Conservation (phyloP, 2,329 filamentous ascomycete species). For the Macrophomina tecta region DNA sequence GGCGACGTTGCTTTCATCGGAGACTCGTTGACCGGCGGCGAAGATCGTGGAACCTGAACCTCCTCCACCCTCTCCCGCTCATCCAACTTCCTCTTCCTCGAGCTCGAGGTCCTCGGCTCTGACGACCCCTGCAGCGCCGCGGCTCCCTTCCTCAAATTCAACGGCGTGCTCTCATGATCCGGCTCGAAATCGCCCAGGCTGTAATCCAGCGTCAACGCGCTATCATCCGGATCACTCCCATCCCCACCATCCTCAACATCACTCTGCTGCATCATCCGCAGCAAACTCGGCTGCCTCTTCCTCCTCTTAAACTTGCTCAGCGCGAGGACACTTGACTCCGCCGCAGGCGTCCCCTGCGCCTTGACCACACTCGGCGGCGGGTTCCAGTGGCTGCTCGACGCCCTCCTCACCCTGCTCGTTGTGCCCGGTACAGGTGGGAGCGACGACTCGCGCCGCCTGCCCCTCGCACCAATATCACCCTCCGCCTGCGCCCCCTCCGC, state of each 20-base stretch:
- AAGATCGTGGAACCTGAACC: slow-evolving; percentile 48
- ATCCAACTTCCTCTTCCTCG: slow-evolving; percentile 46
- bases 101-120: slow-evolving; percentile 38
- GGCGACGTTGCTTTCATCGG: background rate
- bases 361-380: slow-evolving; percentile 46
- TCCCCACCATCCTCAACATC: slow-evolving; percentile 52
- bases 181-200: slow-evolving; percentile 56
- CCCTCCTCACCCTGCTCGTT: slow-evolving; percentile 1
- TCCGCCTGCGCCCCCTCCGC: background rate
- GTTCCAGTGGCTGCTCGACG: background rate
- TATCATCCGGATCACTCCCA: slow-evolving; percentile 53
- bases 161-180: slow-evolving; percentile 72
- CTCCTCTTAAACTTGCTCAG: slow-evolving; percentile 58
- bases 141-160: slow-evolving; percentile 50
- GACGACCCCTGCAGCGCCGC: background rate
- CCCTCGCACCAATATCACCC: background rate
- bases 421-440: background rate
- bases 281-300: slow-evolving; percentile 55
- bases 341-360: slow-evolving; percentile 49
- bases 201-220: slow-evolving; percentile 46
- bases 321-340: slow-evolving; percentile 55
- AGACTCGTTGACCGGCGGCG: slow-evolving; percentile 38
- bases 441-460: slow-evolving; percentile 17
- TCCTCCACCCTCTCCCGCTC: slow-evolving; percentile 11
- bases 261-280: slow-evolving; percentile 54